A percentile compares a stretch with the other conserved stretches of the same genome.
Evolutionary conservation across 163 green algal species (phyloP).

Genomic region (Scenedesmus sp.): DNA sequence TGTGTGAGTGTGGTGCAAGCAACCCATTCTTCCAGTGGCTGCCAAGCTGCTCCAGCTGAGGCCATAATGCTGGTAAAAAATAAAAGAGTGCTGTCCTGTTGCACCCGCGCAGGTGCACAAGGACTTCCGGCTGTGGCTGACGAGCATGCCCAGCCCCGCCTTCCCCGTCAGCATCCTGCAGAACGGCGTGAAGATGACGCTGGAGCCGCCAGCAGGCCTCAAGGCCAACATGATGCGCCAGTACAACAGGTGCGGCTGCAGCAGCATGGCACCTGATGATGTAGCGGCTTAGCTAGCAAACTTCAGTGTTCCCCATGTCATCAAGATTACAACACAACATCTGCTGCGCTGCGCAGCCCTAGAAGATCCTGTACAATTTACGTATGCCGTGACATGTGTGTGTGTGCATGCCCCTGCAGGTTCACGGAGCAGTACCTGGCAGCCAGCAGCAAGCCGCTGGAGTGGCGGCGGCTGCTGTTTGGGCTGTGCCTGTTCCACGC

Average conservation of each 20-base stretch:
- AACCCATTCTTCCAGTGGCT: too few relatives aligned
- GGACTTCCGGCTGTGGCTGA: conserved; percentile 90
- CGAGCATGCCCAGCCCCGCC: conserved; percentile 77
- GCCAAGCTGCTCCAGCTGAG: too few relatives aligned
- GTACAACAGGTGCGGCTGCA: conserved; percentile 68
- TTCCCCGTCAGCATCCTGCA: conserved; percentile 87
- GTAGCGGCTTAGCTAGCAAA: too few relatives aligned
- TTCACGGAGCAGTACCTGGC: conserved; percentile 81
- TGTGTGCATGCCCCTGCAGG: conserved; percentile 15
- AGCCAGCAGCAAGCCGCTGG: conserved; percentile 72
- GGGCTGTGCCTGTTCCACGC: conserved; percentile 87
- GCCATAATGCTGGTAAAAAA: too few relatives aligned
- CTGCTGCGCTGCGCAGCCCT: too few relatives aligned
- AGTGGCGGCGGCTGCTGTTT: conserved; percentile 79
- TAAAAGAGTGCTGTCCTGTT: not conserved
- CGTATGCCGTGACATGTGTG: not conserved
- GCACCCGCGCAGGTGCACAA: conserved; percentile 67
- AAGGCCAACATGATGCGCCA: conserved; percentile 82
- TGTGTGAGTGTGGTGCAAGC: too few relatives aligned
- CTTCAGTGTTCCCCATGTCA: too few relatives aligned
- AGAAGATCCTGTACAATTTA: too few relatives aligned
- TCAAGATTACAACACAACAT: too few relatives aligned
- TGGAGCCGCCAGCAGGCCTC: conserved; percentile 87
- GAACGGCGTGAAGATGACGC: conserved; percentile 88
- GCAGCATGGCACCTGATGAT: not conserved